Evolutionary conservation across 306 rosid species (phyloP), one percentile per base, ranked within the genome.

Genomic region (Prunus padus): DNA sequence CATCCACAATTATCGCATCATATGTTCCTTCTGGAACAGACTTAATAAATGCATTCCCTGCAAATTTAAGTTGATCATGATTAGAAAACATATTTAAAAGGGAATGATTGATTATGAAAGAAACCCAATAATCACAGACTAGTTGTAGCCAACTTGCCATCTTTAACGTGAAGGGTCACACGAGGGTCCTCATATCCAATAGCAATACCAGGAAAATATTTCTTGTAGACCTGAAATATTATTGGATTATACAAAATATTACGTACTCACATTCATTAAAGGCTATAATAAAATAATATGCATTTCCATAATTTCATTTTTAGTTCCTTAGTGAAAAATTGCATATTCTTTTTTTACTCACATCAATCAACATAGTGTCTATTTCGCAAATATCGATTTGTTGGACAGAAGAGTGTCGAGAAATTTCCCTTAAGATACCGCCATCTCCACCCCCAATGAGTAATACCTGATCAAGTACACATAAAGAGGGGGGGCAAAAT

Each of bases 381-480:
- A 91, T 86, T 78, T 91, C 97, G 75, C 91, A 89, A 18, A 91
- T 86, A 72, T 91, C 91, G 14, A 91, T 89, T 13, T 87, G 82
- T 59, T 91, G 81, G 12, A 89, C 82, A 11, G 89, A 86, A 0
- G 91, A 77, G 66, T 91, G 97, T 28, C 91, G 90, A 3, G 94
- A 89, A 66, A 87, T 83, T 70, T 91, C 97, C 74, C 94, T 76
- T n/a, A 87, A 85, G 62, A 91, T 87, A 31, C 94, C 92, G 15
- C 97, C 97, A 87, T 91, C 97, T 83, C 94, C 97, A n/a, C 97
- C 97, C 37, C 92, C 97, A 76, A 91, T 78, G 8, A 91, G 80
- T 65, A 91, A 78, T 20, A 86, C 92, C 93, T 87, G 76, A 42
- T 42, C 30, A 11, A 69, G 28, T 11, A 25, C 30, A 12, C 37